Percentiles rank a stretch among this genome's conserved stretches.
Conservation (phyloP, 2,329 filamentous ascomycete species). For the Fusarium xylarioides region DNA sequence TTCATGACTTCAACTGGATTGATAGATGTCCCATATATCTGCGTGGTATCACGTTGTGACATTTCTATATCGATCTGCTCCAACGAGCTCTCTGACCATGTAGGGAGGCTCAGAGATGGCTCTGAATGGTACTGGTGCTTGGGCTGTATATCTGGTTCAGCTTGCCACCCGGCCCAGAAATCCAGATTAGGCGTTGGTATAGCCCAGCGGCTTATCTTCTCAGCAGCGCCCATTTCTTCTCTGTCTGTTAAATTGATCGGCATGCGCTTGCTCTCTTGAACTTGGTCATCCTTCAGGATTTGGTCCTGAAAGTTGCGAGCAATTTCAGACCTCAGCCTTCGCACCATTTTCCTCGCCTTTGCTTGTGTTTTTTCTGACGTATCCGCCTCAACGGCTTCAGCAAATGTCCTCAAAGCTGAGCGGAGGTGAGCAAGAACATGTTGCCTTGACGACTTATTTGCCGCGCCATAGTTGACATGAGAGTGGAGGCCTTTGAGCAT, state of each 20-base stretch:
- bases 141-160: background rate
- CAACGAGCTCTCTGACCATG: background rate
- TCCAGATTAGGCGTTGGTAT: background rate
- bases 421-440: background rate
- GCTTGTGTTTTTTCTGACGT: background rate
- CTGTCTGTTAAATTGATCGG: background rate
- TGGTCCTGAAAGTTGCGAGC: background rate
- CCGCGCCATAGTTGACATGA: background rate
- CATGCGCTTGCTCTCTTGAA: background rate
- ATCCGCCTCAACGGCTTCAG: background rate
- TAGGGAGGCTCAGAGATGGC: background rate
- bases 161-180: rapidly evolving
- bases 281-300: background rate
- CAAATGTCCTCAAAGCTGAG: background rate
- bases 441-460: background rate
- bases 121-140: background rate
- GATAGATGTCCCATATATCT: background rate
- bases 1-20: background rate
- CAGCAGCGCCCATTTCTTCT: background rate
- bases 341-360: background rate
- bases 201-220: background rate
- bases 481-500: background rate
- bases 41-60: background rate
- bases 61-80: background rate
- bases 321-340: background rate